Conservation (phyloP, 129 eudicot species). For the Heracleum sosnowskyi region DNA sequence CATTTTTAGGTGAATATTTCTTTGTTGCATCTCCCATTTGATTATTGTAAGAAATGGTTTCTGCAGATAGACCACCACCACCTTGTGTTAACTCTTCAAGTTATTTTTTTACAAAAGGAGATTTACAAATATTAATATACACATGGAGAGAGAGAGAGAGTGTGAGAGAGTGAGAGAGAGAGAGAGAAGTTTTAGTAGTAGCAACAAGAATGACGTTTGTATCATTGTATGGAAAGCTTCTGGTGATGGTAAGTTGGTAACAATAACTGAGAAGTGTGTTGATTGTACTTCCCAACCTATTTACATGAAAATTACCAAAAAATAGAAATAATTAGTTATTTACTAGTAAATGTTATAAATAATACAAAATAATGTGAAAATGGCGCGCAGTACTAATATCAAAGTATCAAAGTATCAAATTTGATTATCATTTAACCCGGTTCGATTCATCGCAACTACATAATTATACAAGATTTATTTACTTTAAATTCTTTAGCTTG, state of each 20-base stretch:
- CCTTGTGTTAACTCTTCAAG: background rate
- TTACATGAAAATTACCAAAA: too few species aligned
- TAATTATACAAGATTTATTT: too few species aligned
- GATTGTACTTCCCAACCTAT: background rate
- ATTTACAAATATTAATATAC: background rate
- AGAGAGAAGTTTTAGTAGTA: background rate
- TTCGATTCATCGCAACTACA: too few species aligned
- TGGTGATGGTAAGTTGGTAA: background rate
- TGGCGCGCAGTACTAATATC: too few species aligned
- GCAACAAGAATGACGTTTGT: background rate
- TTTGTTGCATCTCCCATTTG: conserved; percentile 68
- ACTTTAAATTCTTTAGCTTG: too few species aligned
- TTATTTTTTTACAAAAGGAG: background rate
- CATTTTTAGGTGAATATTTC: conserved; percentile 47
- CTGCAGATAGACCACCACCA: background rate
- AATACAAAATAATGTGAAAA: too few species aligned
- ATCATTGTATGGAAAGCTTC: background rate
- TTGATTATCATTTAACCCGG: too few species aligned
- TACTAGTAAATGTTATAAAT: too few species aligned
- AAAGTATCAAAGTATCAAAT: too few species aligned
- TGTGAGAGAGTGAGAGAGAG: background rate
- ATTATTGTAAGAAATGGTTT: background rate
- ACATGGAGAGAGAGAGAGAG: background rate
- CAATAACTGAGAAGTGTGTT: background rate
- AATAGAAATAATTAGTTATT: too few species aligned